Base-by-base conservation (phyloP, 139 green algal genomes). In the Spirogloea muscicola region DNA sequence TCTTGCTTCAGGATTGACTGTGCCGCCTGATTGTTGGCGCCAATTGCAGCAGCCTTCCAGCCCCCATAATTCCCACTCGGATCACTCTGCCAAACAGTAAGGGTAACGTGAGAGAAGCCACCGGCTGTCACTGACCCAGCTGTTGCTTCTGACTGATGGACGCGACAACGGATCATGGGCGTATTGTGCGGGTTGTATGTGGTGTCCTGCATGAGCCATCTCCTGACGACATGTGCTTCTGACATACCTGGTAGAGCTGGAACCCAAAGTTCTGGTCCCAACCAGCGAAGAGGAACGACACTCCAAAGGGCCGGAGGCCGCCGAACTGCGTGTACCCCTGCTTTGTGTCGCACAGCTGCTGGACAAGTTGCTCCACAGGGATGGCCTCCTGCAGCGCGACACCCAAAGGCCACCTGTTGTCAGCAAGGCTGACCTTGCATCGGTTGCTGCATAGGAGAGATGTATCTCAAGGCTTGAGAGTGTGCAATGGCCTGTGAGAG, bases 211-310 rank as follows among this genome's bases (percentile, higher is more conserved):
- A n/a, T n/a, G n/a, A n/a, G n/a, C n/a, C n/a, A n/a, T n/a, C n/a
- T n/a, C n/a, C n/a, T n/a, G n/a, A n/a, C n/a, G n/a, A n/a, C n/a
- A n/a, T n/a, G n/a, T n/a, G n/a, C n/a, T n/a, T n/a, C n/a, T n/a
- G n/a, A n/a, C n/a, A n/a, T n/a, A n/a, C n/a, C n/a, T n/a, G 91
- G 84, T 98, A 80, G 27, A 99, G 87, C 88, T 99, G 94, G 84
- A 96, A 99, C 9, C 90, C 89, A 55, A 89, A 68, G 52, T 76
- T 61, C 29, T 69, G 44, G 42, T 99, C n/a, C n/a, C n/a, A n/a
- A n/a, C n/a, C 95, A 25, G 90, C 95, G 60, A 96, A 98, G 43
- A 99, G 82, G 41, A 99, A 85, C 1, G 94, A 97, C 10, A 98
- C 94, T 33, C 95, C 95, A 84, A 97, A 99, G 0, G 95, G 95